Base-by-base conservation (phyloP, 371 early-diverging fungal species). In the Batrachochytrium dendrobatidis region DNA sequence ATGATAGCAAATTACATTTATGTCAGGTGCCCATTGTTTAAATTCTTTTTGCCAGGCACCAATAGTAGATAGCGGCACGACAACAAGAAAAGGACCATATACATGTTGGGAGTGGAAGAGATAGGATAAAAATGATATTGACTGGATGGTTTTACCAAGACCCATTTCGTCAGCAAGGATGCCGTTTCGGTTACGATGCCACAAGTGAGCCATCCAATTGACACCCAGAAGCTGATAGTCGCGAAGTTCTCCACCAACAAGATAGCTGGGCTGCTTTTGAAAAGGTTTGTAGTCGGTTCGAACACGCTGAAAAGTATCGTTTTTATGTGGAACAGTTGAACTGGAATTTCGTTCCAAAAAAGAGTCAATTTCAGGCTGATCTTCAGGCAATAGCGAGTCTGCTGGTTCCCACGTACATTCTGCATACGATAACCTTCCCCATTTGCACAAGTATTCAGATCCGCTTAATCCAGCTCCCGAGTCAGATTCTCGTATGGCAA, bases 141-240 rank as follows among this genome's bases (percentile, higher is more conserved):
- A 92, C 74, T 99, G 99, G 2, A 99, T 84, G 0, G 99, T 99
- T 74, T 99, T 99, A 15, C 99, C 99, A 39, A 99, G 74, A 28
- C 99, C 99, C 68, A 70, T 66, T 56, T 81, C 78, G 67, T 89
- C 89, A 1, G 99, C 99, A 39, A 97, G 68, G 59, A 98, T 95
- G 20, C 94, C 97, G 67, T 97, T 96, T 70, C 89, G 84, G 72
- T 95, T 87, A 53, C 81, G 81, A 62, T 92, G 90, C 99, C 99
- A 99, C 29, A 95, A 76, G 65, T 91, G 89, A n/a, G 96, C 90
- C 86, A 98, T 91, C 99, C 99, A 99, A 72, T 98, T 97, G 22
- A 99, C 79, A 55, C 99, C 98, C 29, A 89, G 86, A 32, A 98
- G 72, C 72, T 99, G 99, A 70, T 99, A 99, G 59, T 93, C 95